Percentiles rank a stretch among this genome's conserved stretches.
Evolutionary conservation across 2,329 filamentous ascomycete genomes (phyloP).

Genomic region (Microthyrium microscopicum): DNA sequence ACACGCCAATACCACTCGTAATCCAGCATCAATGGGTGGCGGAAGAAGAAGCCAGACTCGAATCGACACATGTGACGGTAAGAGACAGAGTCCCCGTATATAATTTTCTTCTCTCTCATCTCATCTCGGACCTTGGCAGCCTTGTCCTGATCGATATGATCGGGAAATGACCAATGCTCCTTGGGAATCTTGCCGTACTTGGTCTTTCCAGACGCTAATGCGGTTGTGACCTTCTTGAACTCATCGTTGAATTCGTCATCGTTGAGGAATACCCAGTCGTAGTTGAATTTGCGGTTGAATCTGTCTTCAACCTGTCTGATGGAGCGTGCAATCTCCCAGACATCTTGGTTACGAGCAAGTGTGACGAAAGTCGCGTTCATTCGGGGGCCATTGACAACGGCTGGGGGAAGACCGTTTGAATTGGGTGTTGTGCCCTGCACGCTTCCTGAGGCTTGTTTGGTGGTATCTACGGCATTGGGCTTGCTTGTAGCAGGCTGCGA

Average conservation of each 20-base stretch:
- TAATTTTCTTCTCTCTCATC: slow-evolving; percentile 88
- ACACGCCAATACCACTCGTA: slow-evolving; percentile 99
- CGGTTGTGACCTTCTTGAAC: slow-evolving; percentile 82
- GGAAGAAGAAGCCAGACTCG: slow-evolving; percentile 98
- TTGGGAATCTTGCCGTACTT: slow-evolving; percentile 76
- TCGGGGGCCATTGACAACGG: slow-evolving; percentile 47
- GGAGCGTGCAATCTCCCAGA: slow-evolving; percentile 93
- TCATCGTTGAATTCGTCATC: slow-evolving; percentile 83
- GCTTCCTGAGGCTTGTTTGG: background rate
- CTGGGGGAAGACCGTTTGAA: slow-evolving; percentile 18
- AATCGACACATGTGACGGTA: slow-evolving; percentile 99
- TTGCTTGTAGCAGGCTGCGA: slow-evolving; percentile 9
- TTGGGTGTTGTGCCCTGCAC: slow-evolving; percentile 17
- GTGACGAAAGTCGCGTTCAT: slow-evolving; percentile 96
- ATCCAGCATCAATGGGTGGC: slow-evolving; percentile 78
- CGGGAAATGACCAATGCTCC: slow-evolving; percentile 95
- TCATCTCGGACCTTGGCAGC: slow-evolving; percentile 81
- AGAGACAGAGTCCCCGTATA: slow-evolving; percentile 92
- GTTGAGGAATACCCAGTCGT: slow-evolving; percentile 99
- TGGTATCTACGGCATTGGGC: background rate
- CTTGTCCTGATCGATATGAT: slow-evolving; percentile 89
- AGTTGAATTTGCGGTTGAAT: slow-evolving; percentile 93
- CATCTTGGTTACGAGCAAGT: slow-evolving; percentile 76
- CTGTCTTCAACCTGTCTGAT: slow-evolving; percentile 95
- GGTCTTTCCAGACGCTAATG: slow-evolving; percentile 83